Base-by-base conservation (phyloP, 345 rosid species). In the Kandelia obovata region DNA sequence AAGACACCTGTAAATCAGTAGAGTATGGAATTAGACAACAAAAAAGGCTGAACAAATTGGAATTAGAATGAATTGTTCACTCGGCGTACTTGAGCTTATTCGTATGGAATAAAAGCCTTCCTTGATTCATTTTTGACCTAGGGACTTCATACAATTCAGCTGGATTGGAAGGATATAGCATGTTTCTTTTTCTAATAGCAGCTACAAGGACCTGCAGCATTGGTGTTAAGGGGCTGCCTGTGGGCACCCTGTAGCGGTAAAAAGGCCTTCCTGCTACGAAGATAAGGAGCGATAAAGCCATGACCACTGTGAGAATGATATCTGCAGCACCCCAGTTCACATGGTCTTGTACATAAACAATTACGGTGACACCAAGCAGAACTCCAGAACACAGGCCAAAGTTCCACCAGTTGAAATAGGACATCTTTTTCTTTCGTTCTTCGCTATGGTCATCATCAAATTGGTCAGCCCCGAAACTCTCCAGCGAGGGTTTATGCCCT, bases 401-500 rank as follows among this genome's bases (percentile, higher is more conserved):
- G 72, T 70, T 90, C 97, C 99, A 95, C 99, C 97, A 89, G 75
- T 89, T 94, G 84, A 94, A 94, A 73, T 79, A 94, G 2, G 98
- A 91, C 97, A 89, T 86, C 77, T 92, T 95, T 77, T 85, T 78
- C 83, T 81, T 88, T 35, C 97, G 82, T 73, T 95, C 99, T 53
- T 83, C 62, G 0, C 67, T 5, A 73, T 95, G 90, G 57, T 81
- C 87, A 47, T 95, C 97, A 6, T 95, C 96, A 53, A 95, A 95
- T 35, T 95, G 99, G 72, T 95, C 99, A 3, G 96, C 99, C 67
- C 99, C 99, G 32, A 95, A 95, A 78, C 99, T 95, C 79, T 95
- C 97, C 53, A 92, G 74, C 0, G 96, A 73, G 21, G 99, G 99
- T 70, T 95, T 95, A 76, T 95, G 99, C 31, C 99, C 99, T 61